Evolutionary conservation across 1,284 basidiomycete genomes (phyloP).

Genomic region (Ganoderma boninense): DNA sequence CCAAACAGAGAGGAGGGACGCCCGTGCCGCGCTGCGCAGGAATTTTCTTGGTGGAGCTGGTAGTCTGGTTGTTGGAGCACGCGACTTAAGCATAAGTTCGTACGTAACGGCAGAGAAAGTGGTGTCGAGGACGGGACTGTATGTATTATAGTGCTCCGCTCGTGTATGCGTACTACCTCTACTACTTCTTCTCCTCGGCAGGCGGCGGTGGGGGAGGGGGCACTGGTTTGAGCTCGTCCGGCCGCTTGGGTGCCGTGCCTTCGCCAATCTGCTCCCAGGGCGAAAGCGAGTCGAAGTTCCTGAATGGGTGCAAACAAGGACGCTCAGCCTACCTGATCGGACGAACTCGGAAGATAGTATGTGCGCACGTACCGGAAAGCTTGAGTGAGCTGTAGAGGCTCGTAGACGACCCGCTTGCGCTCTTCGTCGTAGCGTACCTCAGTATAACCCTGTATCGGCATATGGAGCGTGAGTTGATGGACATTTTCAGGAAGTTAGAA

Average conservation of each 20-base stretch:
- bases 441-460: slow-evolving; percentile 80
- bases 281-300: slow-evolving; percentile 93
- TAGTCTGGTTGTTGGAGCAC: neutral
- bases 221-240: slow-evolving; percentile 75
- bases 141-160: slow-evolving; percentile 7
- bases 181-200: slow-evolving; percentile 70
- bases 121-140: slow-evolving; percentile 8
- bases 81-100: neutral
- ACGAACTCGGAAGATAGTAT: neutral
- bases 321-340: slow-evolving; percentile 10
- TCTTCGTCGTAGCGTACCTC: slow-evolving; percentile 99
- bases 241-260: slow-evolving; percentile 77
- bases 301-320: slow-evolving; percentile 40
- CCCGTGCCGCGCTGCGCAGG: neutral
- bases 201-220: slow-evolving; percentile 70
- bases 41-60: neutral
- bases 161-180: slow-evolving; percentile 35
- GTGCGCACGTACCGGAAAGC: slow-evolving; percentile 85
- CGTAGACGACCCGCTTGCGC: slow-evolving; percentile 97
- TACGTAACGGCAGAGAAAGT: slow-evolving; percentile 2
- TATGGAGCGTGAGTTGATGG: slow-evolving; percentile 13
- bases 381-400: slow-evolving; percentile 97
- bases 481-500: slow-evolving; percentile 6
- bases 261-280: slow-evolving; percentile 98
- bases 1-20: neutral